These are phyloP conservation scores for Skeletonema marinoi DNA, from an alignment of 108 stramenopile species.

Conservation along the genomic window DNA sequence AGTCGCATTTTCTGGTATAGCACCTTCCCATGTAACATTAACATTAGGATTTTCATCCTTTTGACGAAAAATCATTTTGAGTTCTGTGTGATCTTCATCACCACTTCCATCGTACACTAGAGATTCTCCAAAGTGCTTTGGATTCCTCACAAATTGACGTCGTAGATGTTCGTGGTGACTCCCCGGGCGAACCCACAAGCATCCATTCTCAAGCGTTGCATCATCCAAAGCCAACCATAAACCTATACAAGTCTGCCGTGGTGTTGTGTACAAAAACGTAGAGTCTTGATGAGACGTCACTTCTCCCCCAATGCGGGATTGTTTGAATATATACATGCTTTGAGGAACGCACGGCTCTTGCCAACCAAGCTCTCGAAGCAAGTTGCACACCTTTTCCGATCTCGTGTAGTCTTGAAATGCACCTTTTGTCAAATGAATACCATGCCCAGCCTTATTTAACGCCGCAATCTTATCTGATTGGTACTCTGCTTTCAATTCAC, in stretches of 20 bases:
- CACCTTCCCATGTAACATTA: conserved; percentile 80
- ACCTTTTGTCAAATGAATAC: conserved; percentile 71
- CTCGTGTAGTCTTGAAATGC: conserved; percentile 69
- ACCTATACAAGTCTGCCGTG: conserved; percentile 88
- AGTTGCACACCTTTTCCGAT: conserved; percentile 55
- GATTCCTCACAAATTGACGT: conserved; percentile 82
- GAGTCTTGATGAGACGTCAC: conserved; percentile 95
- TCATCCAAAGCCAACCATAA: conserved; percentile 94
- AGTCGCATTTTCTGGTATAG: conserved; percentile 50
- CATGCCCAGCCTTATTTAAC: conserved; percentile 93
- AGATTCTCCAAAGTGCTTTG: conserved; percentile 58
- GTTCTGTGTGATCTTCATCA: conserved; percentile 30
- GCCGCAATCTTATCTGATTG: conserved; percentile 63
- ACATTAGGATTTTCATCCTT: conserved; percentile 12
- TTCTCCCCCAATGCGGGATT: conserved; percentile 78
- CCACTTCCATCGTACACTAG: conserved; percentile 20
- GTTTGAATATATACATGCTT: conserved; percentile 96
- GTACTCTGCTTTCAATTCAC: conserved; percentile 44
- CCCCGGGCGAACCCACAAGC: conserved; percentile 90
- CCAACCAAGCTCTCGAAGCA: conserved; percentile 80
- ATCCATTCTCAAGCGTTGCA: conserved; percentile 91
- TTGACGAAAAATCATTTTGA: conserved; percentile 52
- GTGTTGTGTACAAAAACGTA: conserved; percentile 89
- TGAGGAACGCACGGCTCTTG: conserved; percentile 88
- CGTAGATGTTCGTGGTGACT: conserved; percentile 81